phyloP scores from a whole-genome alignment of 495 filamentous ascomycete genomes.

The Xanthoparmelia taractica region DNA sequence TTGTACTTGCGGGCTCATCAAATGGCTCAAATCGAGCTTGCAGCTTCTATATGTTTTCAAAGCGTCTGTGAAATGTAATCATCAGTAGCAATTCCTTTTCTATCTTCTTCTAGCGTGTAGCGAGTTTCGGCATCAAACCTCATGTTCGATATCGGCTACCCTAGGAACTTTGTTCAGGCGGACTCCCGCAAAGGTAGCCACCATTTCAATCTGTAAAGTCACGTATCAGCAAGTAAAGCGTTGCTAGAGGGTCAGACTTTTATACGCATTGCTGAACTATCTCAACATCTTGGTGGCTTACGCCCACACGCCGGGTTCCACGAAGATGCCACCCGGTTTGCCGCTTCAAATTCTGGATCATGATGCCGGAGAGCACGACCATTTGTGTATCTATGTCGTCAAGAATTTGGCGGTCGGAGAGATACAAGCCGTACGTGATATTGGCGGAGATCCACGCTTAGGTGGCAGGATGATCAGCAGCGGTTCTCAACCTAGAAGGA shows the following conservation, averaged over 20 bases:
- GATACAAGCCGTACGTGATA: constrained; percentile 52
- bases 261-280: constrained; percentile 26
- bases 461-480: not conserved
- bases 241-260: not conserved
- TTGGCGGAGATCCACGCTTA: constrained; percentile 25
- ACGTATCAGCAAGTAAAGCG: constrained; percentile 25
- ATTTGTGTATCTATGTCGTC: constrained; percentile 48
- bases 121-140: constrained; percentile 33
- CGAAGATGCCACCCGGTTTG: constrained; percentile 54
- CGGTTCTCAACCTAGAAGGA: not conserved
- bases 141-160: constrained; percentile 41
- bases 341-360: constrained; percentile 48
- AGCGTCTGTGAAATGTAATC: too few species aligned
- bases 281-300: constrained; percentile 45
- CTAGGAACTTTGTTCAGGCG: constrained; percentile 40
- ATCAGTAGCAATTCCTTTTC: too few species aligned
- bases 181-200: constrained; percentile 34
- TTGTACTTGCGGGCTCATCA: too few species aligned
- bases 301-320: constrained; percentile 44
- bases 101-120: not conserved
- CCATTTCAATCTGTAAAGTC: constrained; percentile 31
- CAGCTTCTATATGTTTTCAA: too few species aligned
- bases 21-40: too few species aligned
- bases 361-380: constrained; percentile 48
- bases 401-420: constrained; percentile 47